These are phyloP conservation scores for Psilocybe cubensis DNA, from an alignment of 768 basidiomycete species.

Conservation along the genomic window DNA sequence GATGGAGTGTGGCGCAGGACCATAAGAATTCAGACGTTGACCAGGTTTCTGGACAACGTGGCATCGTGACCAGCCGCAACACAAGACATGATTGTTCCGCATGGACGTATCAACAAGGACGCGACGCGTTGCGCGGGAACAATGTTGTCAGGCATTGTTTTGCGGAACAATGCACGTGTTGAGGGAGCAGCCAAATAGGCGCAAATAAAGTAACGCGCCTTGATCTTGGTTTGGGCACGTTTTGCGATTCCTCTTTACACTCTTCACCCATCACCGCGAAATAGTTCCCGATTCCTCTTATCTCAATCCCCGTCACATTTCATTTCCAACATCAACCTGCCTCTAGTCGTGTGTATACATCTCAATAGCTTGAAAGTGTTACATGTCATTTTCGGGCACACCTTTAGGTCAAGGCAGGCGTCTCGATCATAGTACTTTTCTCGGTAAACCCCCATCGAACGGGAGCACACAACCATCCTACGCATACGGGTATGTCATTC, in stretches of 20 bases:
- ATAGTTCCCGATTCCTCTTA: background rate
- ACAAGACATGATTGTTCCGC: slow-evolving; percentile 1
- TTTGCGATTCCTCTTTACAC: slow-evolving; percentile 12
- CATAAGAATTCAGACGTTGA: background rate
- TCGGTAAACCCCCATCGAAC: slow-evolving; percentile 57
- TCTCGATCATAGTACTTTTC: slow-evolving; percentile 79
- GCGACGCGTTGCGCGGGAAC: slow-evolving; percentile 11
- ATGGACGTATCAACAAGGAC: slow-evolving; percentile 19
- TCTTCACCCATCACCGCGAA: slow-evolving; percentile 4
- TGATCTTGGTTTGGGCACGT: slow-evolving; percentile 20
- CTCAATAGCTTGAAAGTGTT: slow-evolving; percentile 28
- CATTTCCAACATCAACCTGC: slow-evolving; percentile 3
- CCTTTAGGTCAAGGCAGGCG: slow-evolving; percentile 86
- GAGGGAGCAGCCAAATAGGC: slow-evolving; percentile 17
- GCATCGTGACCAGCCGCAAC: background rate
- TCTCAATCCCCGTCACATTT: slow-evolving; percentile 2
- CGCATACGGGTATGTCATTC: slow-evolving; percentile 63
- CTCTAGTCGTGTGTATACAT: slow-evolving; percentile 18
- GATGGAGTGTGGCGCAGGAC: background rate
- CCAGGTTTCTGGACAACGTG: background rate
- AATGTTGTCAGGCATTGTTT: slow-evolving; percentile 14
- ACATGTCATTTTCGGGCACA: slow-evolving; percentile 88
- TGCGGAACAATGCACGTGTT: slow-evolving; percentile 24
- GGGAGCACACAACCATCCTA: slow-evolving; percentile 55
- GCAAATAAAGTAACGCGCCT: slow-evolving; percentile 22